Evolutionary conservation across 768 basidiomycete species (phyloP), one percentile per base, ranked within the genome.

Genomic region (Melanogaster broomeanus): DNA sequence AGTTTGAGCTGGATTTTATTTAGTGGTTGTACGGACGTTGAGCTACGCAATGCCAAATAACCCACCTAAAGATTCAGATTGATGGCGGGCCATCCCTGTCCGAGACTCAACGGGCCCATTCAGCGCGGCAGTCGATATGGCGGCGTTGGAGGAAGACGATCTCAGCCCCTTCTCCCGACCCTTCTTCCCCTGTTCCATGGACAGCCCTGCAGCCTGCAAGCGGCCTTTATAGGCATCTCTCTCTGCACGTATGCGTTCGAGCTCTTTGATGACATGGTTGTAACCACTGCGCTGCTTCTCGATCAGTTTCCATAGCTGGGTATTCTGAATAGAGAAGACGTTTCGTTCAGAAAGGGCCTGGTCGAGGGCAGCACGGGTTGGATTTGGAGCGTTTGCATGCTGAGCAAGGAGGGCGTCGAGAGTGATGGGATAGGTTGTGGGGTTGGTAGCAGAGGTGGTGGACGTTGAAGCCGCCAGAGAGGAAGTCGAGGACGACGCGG

Each of bases 251-350:
- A 96, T 80, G 48, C 93, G 82, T 58, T 95, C 93, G 39, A 92
- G 77, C 60, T 96, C 92, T 71, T 90, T 90, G 66, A 88, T 74
- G 49, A 91, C 81, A 50, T 88, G 84, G 53, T 80, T 83, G 64
- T 90, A 90, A n/a, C 85, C 89, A 19, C 82, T 70, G 49, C 91
- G 81, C 68, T 94, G 91, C 67, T 93, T 95, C 77, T 95, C 92
- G 64, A 96, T 87, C 56, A 95, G 80, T 69, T 94, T 95, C 94
- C 94, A 96, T 19, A 96, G 82, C 72, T 95, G 92, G 15, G 85
- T 74, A 66, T 96, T 96, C 74, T 96, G 93, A 4, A 83, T 71
- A 11, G 87, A 82, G 44, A 94, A 81, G 35, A 74, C 70, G 63
- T 95, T 96, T 57, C 93, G 82, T 62, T 98, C 94, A 15, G 77